Conservation (phyloP, 768 basidiomycete genomes). For the Boletus sensibilis region DNA sequence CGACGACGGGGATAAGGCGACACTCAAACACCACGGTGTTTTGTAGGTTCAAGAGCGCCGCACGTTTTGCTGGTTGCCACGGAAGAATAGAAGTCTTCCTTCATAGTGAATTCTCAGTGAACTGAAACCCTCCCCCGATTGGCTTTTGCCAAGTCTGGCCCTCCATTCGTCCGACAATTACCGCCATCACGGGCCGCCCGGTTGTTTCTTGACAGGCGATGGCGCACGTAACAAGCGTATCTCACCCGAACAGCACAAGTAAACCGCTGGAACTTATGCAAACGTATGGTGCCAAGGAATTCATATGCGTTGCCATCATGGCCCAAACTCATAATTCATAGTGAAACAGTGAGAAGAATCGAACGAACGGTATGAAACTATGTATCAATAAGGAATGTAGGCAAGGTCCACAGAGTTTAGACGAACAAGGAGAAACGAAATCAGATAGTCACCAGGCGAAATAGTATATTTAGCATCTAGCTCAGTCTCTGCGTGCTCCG, state of each 20-base stretch:
- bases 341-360: conserved; percentile 25
- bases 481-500: conserved; percentile 63
- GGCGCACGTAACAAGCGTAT: conserved; percentile 10
- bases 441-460: conserved; percentile 9
- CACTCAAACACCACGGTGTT: conserved; percentile 26
- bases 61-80: conserved; percentile 32
- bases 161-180: conserved; percentile 16
- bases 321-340: conserved; percentile 26
- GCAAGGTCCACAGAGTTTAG: conserved; percentile 24
- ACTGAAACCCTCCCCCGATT: conserved; percentile 13
- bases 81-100: conserved; percentile 34
- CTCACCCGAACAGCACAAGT: conserved; percentile 5
- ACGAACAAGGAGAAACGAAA: conserved; percentile 11
- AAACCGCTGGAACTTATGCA: not conserved
- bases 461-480: conserved; percentile 16
- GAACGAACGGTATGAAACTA: conserved; percentile 28
- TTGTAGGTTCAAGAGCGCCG: conserved; percentile 18
- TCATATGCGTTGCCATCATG: conserved; percentile 1
- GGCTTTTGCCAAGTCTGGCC: conserved; percentile 9
- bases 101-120: conserved; percentile 23
- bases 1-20: conserved; percentile 20
- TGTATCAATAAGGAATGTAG: conserved; percentile 34
- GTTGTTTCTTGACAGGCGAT: conserved; percentile 10
- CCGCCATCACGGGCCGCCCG: conserved; percentile 14
- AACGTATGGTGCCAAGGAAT: conserved; percentile 1